Evolutionary conservation across 2,329 filamentous ascomycete genomes (phyloP).

Genomic region (Cladosporium sp.): DNA sequence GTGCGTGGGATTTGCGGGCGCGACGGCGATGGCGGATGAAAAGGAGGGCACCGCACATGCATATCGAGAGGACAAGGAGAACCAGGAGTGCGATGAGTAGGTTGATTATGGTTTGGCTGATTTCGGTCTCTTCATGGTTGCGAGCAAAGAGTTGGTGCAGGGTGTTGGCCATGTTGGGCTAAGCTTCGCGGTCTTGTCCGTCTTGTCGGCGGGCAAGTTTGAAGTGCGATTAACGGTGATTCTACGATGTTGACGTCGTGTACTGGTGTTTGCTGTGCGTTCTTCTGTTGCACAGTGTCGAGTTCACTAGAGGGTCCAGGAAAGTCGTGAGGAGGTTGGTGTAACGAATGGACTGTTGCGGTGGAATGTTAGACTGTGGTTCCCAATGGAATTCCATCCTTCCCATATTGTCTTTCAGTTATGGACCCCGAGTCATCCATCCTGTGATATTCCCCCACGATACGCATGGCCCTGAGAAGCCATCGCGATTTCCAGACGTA

Average conservation of each 20-base stretch:
- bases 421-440: neutral
- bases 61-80: conserved; percentile 68
- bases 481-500: conserved; percentile 1
- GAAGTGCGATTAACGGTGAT: neutral
- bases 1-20: conserved; percentile 44
- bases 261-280: neutral
- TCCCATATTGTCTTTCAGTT: conserved; percentile 2
- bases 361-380: neutral
- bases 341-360: conserved; percentile 13
- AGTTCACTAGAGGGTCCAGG: neutral
- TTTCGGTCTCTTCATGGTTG: conserved; percentile 40
- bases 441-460: conserved; percentile 2
- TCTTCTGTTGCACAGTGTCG: neutral
- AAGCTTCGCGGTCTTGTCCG: neutral
- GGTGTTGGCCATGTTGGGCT: conserved; percentile 15
- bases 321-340: neutral
- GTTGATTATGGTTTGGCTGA: conserved; percentile 63
- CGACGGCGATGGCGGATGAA: conserved; percentile 65
- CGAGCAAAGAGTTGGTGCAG: conserved; percentile 45
- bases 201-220: neutral
- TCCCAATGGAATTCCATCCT: neutral
- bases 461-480: neutral
- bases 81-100: conserved; percentile 76
- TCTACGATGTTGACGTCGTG: neutral
- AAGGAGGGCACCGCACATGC: conserved; percentile 65